Percentiles rank a stretch among this genome's conserved stretches.
phyloP scores from a whole-genome alignment of 345 rosid species.

The Cardamine occulta region DNA sequence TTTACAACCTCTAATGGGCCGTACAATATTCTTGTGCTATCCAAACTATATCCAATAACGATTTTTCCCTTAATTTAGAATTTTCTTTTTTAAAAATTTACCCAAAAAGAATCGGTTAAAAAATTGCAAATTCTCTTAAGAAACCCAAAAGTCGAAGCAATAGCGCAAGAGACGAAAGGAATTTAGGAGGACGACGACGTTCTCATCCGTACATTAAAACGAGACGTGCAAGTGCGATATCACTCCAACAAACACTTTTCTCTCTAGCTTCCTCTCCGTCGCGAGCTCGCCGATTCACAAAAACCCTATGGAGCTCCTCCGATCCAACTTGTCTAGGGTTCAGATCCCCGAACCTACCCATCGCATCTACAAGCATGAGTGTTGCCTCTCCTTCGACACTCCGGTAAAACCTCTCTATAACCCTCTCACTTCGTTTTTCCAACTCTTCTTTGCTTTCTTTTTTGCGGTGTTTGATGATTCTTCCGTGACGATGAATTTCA shows the following conservation, averaged over 20 bases:
- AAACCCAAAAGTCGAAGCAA: constrained; percentile 37
- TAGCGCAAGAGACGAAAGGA: constrained; percentile 31
- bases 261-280: constrained; percentile 3
- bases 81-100: background rate
- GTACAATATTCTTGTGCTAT: background rate
- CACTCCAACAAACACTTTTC: background rate
- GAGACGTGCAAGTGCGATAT: constrained; percentile 18
- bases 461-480: constrained; percentile 7
- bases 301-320: constrained; percentile 81
- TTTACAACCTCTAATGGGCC: constrained; percentile 21
- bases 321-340: constrained; percentile 91
- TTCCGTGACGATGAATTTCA: constrained; percentile 48
- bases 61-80: background rate
- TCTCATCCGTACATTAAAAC: background rate
- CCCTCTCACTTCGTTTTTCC: constrained; percentile 21
- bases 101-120: constrained; percentile 11
- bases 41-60: background rate
- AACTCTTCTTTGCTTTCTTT: background rate
- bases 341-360: constrained; percentile 99
- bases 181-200: constrained; percentile 37
- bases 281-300: constrained; percentile 7
- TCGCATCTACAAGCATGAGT: constrained; percentile 96
- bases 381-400: constrained; percentile 93
- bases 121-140: background rate
- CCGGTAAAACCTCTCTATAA: constrained; percentile 56